A percentile compares a stretch with the other conserved stretches of the same genome.
These are phyloP conservation scores for Tetradesmus obliquus DNA, from an alignment of 139 green algal genomes.

Conservation along the genomic window DNA sequence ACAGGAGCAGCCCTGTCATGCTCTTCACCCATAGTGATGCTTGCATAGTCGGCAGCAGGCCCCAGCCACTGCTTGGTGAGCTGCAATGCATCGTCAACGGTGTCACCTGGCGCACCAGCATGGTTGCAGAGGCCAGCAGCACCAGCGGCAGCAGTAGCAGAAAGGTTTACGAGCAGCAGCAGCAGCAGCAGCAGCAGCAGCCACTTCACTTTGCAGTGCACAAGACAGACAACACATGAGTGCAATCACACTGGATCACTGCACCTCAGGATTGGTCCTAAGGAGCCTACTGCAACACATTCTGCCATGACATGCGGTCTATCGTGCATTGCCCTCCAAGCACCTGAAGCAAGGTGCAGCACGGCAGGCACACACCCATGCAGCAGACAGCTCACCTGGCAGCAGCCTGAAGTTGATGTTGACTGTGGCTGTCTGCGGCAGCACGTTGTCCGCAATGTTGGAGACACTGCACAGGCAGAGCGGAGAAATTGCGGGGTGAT, in stretches of 20 bases:
- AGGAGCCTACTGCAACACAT: too few species aligned
- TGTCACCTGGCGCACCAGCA: not conserved
- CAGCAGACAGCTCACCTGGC: constrained; percentile 27
- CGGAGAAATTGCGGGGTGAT: not conserved
- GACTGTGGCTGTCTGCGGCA: constrained; percentile 60
- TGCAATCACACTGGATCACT: too few species aligned
- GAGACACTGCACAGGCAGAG: not conserved
- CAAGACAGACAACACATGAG: too few species aligned
- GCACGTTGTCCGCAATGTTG: constrained; percentile 71
- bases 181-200: not conserved
- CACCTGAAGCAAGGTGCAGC: too few species aligned
- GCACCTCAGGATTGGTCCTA: too few species aligned
- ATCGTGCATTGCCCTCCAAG: too few species aligned
- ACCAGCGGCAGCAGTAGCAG: not conserved
- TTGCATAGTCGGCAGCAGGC: not conserved
- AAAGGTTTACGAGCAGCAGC: not conserved
- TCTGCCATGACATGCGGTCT: too few species aligned
- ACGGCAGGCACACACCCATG: too few species aligned
- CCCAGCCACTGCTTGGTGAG: not conserved
- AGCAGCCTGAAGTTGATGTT: constrained; percentile 74
- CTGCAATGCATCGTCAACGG: not conserved
- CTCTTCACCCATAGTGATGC: not conserved
- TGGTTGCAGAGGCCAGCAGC: not conserved
- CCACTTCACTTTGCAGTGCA: not conserved
- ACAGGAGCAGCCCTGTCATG: not conserved